Evolutionary conservation across 2,329 filamentous ascomycete species (phyloP), one percentile per base, ranked within the genome.

Genomic region (Penicillium capsulatum): DNA sequence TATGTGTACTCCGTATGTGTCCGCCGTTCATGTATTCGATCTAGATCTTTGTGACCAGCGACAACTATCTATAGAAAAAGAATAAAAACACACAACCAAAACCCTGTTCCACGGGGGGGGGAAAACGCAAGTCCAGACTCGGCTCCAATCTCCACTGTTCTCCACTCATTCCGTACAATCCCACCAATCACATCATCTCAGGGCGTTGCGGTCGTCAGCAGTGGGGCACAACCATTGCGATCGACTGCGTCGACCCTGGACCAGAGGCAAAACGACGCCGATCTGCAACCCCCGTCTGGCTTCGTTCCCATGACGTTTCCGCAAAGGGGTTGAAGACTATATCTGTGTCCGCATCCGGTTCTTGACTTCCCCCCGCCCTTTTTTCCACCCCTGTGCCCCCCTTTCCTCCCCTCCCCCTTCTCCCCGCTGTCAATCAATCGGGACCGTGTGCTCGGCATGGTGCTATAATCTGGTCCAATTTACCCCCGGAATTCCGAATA

Each of bases 301-400:
- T 17, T 34, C 16, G 30, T 39, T 27, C 39, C 36, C 47, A 55
- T 55, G 52, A 55, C 52, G 52, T 55, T 55, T 52, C 47, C 38
- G 34, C 35, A 54, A 48, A 45, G 44, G 49, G 52, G 50, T 46
- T 26, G 14, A 16, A 16, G 26, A 32, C 30, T 45, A 54, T 50
- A 50, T 40, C 44, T 42, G 36, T 39, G 45, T 41, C 45, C 42
- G 50, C 42, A 51, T 54, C 48, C 51, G 51, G 50, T 20, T 16
- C 28, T 33, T 34, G n/a, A n/a, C n/a, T 30, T 37, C 50, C 47
- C 29, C 45, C 49, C n/a, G 26, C 14, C 36, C 36, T 10, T 30
- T 28, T 39, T 29, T 11, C 29, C 24, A 27, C 14, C 30, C 20
- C 30, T 33, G 6, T 28, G 6, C 13, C 26, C n/a, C 4, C 6